Evolutionary conservation across 2,329 filamentous ascomycete species (phyloP), one percentile per base, ranked within the genome.

Genomic region (Sporothrix phasma): DNA sequence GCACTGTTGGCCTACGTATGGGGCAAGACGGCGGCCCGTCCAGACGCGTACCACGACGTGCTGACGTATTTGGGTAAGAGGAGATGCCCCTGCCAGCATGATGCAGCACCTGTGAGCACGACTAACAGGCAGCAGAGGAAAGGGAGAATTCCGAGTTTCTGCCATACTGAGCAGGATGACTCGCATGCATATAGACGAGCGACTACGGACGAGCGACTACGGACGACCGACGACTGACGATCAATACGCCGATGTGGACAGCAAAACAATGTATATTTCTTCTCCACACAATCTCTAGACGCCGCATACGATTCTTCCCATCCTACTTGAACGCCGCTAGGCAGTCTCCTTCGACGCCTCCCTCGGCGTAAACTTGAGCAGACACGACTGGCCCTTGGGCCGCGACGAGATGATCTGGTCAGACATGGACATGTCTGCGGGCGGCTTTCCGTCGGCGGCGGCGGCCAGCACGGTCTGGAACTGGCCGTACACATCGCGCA

Each of bases 331-430:
- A n/a, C 39, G 22, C 26, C 5, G 5, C 7, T 22, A 2, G 17
- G 29, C 5, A 17, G 10, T n/a, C 51, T n/a, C 34, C 7, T 39
- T 26, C 2, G 15, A 13, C 4, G 5, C 19, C 17, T 65, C 64
- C 24, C 72, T 63, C 0, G 77, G 74, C 71, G 47, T 26, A 39
- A 85, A 81, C 62, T 72, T 76, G 60, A 88, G 71, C 64, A 83
- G 73, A 69, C 86, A 88, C 63, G 73, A 80, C 71, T 87, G 81
- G 7, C 80, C 84, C 58, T 78, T 72, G 0, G 86, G 86, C 60
- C 86, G 77, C 22, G 84, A 82, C 7, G 86, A 87, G 62, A 88
- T 87, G 49, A 88, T 77, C 70, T 88, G 86, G 69, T 88, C 85
- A n/a, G 83, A 79, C 77, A 88, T 83, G 39, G 78, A 76, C 86